Evolutionary conservation across 805 yeast species (phyloP).

Genomic region (Debaryomyces castellii): DNA sequence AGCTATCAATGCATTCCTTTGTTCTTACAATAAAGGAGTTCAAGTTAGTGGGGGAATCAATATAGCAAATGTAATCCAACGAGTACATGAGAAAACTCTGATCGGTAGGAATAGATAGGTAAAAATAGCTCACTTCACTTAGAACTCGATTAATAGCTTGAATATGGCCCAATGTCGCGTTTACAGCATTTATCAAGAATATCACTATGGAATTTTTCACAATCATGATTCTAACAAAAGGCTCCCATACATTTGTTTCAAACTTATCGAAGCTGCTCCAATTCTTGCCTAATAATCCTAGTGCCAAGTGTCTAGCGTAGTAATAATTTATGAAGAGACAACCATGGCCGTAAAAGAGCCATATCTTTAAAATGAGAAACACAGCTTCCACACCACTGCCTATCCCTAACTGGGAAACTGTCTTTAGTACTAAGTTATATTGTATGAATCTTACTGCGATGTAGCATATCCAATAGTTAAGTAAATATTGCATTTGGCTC

Average conservation of each 20-base stretch:
- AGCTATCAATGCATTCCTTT: neutral
- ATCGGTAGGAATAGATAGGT: neutral
- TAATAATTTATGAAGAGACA: slow-evolving; percentile 20
- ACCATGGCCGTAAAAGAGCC: slow-evolving; percentile 26
- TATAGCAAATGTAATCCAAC: slow-evolving; percentile 16
- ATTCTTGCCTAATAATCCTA: slow-evolving; percentile 1
- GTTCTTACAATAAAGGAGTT: neutral
- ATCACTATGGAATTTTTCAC: neutral
- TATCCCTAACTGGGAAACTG: slow-evolving; percentile 9
- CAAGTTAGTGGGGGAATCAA: slow-evolving; percentile 12
- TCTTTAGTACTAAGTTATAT: slow-evolving; percentile 6
- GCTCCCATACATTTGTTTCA: slow-evolving; percentile 15
- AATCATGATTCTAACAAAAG: slow-evolving; percentile 5
- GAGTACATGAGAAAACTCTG: slow-evolving; percentile 15
- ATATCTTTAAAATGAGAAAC: slow-evolving; percentile 12
- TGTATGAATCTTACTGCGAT: slow-evolving; percentile 12
- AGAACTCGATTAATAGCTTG: neutral
- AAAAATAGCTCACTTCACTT: neutral
- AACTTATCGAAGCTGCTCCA: slow-evolving; percentile 7
- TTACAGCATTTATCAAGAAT: neutral
- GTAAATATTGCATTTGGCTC: slow-evolving; percentile 12
- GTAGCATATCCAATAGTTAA: slow-evolving; percentile 24
- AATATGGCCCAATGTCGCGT: neutral
- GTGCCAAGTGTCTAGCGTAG: slow-evolving; percentile 8
- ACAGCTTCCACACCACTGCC: slow-evolving; percentile 1